Base-by-base conservation (phyloP, 371 early-diverging fungal species). In the Haplosporangium sp. region DNA sequence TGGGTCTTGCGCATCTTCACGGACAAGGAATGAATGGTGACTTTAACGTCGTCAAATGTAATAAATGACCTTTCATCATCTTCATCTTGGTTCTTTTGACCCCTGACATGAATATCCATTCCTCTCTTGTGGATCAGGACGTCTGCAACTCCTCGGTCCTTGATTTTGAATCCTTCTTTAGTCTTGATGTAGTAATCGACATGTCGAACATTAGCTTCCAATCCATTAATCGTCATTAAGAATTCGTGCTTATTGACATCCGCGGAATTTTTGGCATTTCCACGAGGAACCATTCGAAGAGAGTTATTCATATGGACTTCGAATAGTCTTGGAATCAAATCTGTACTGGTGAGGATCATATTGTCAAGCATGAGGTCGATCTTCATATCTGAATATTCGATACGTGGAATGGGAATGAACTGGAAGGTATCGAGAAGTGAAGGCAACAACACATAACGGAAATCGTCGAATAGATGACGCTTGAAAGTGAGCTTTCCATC, bases 401-500 rank as follows among this genome's bases (percentile, higher is more conserved):
- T 88, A 17, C 86, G 87, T 5, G 92, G 91, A 55, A 92, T 81
- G n/a, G 91, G 90, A 37, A 92, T 74, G 61, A 85, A 88, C 64
- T 86, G 84, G 76, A 92, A 79, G 37, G 91, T 86, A 57, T 91
- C 91, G 67, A 89, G 66, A 20, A 88, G 52, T 17, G 90, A 85
- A 40, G 90, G 87, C 44, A 86, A 34, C n/a, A 88, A 52, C 0
- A 85, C 85, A 59, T 85, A 73, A 27, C 84, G 84, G 69, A 92
- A 84, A 57, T 92, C 92, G 34, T 84, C 85, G 45, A 90, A 62
- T 52, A 92, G 70, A 19, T 86, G 85, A 20, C 87, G 87, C 76
- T 92, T 92, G 83, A 92, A 88, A 11, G 76, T 74, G 11, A 82
- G 67, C 34, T 84, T 82, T 3, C 89, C 89, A 11, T 83, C 62